Percentiles rank a stretch among this genome's conserved stretches.
Evolutionary conservation across 208 protist species (phyloP).

Genomic region (Wallacemonas collosoma): DNA sequence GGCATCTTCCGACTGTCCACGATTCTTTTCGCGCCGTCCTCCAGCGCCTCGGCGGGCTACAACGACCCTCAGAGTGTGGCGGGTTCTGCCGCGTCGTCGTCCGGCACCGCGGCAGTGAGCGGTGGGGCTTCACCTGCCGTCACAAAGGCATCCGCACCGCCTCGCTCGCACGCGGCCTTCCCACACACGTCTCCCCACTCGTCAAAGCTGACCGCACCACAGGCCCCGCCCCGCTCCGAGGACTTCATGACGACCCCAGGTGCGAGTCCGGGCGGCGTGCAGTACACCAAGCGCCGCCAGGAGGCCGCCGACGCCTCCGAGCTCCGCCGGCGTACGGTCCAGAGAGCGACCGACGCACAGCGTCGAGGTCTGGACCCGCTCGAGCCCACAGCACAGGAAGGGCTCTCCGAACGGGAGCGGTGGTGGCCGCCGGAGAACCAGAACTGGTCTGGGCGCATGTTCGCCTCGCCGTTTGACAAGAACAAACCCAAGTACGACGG

Average conservation of each 20-base stretch:
- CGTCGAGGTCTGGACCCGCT: conserved; percentile 57
- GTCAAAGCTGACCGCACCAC: conserved; percentile 16
- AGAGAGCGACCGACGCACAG: conserved; percentile 71
- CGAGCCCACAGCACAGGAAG: conserved; percentile 6
- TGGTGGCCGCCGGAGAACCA: conserved; percentile 78
- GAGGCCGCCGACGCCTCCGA: conserved; percentile 43
- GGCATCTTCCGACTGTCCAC: too few species aligned
- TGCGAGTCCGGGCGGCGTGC: conserved; percentile 74
- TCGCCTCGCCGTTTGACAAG: conserved; percentile 63
- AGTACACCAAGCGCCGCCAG: conserved; percentile 60
- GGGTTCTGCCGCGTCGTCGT: too few species aligned
- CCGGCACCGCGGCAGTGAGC: not conserved
- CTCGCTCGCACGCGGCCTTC: not conserved
- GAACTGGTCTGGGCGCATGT: conserved; percentile 76
- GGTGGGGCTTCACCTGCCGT: conserved; percentile 31
- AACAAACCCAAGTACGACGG: conserved; percentile 81
- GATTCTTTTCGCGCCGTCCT: too few species aligned
- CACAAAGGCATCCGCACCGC: conserved; percentile 10
- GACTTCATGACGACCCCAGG: conserved; percentile 60
- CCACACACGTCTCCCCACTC: conserved; percentile 9
- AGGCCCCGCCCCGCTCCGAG: conserved; percentile 41
- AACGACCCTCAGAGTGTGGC: too few species aligned
- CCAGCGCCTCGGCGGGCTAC: too few species aligned
- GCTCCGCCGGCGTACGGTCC: conserved; percentile 47
- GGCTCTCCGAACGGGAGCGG: conserved; percentile 39